These are phyloP conservation scores for Zopfia rhizophila DNA, from an alignment of 2,329 filamentous ascomycete genomes.

Conservation along the genomic window DNA sequence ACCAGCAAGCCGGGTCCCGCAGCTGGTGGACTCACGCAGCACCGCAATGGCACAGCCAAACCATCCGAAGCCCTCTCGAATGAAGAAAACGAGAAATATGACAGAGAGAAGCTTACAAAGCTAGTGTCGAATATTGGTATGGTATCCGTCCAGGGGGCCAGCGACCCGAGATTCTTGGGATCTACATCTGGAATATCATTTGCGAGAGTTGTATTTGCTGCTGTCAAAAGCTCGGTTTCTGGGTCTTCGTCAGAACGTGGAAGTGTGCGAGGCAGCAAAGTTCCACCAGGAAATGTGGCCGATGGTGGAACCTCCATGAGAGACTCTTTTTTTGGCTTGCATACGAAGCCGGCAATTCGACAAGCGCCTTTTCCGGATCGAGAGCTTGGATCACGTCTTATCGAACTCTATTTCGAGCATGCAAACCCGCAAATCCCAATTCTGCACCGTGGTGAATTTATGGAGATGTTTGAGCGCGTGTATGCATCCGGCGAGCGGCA, in stretches of 20 bases:
- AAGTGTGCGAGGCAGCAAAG: constrained; percentile 68
- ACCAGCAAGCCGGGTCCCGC: constrained; percentile 32
- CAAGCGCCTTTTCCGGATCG: constrained; percentile 85
- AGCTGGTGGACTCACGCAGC: constrained; percentile 24
- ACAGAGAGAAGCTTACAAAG: constrained; percentile 71
- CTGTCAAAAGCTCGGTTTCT: constrained; percentile 80
- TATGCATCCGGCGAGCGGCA: constrained; percentile 75
- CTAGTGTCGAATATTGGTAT: constrained; percentile 76
- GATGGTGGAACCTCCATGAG: constrained; percentile 82
- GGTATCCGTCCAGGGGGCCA: constrained; percentile 80
- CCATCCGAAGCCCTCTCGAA: constrained; percentile 28
- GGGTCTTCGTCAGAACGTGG: constrained; percentile 69
- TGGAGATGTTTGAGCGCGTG: constrained; percentile 84
- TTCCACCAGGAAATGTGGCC: constrained; percentile 59
- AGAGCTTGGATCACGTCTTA: constrained; percentile 76
- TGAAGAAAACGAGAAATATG: constrained; percentile 61
- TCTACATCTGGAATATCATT: constrained; percentile 93
- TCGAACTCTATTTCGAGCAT: constrained; percentile 91
- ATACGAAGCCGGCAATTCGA: constrained; percentile 87
- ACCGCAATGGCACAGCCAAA: constrained; percentile 34
- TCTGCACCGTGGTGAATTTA: constrained; percentile 87
- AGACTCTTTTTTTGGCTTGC: constrained; percentile 96
- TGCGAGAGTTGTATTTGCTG: constrained; percentile 91
- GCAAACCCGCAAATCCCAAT: constrained; percentile 97
- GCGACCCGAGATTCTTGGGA: constrained; percentile 83